Conservation (phyloP, 495 filamentous ascomycete genomes). For the Penicillium mononematosum region DNA sequence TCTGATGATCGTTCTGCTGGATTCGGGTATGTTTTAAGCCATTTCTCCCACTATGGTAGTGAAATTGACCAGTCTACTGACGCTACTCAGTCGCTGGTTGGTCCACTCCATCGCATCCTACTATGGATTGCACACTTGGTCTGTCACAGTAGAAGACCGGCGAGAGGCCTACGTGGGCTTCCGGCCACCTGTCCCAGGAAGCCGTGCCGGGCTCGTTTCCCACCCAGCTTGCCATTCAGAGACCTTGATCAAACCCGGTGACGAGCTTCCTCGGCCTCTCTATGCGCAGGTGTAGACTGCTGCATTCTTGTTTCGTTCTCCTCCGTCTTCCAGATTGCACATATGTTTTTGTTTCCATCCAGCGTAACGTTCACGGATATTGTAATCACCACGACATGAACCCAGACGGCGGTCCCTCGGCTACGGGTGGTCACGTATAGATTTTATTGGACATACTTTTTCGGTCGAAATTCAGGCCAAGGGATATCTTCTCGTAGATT, state of each 20-base stretch:
- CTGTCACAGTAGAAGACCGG: conserved; percentile 70
- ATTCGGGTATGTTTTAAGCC: conserved; percentile 67
- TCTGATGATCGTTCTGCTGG: conserved; percentile 71
- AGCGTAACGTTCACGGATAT: conserved; percentile 3
- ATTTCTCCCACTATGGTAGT: not conserved
- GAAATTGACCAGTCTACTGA: not conserved
- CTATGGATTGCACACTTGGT: conserved; percentile 86
- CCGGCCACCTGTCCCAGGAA: conserved; percentile 38
- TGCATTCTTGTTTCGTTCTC: not conserved
- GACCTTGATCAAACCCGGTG: conserved; percentile 37
- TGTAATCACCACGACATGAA: not conserved
- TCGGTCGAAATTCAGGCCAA: conserved; percentile 1
- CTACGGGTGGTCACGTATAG: conserved; percentile 1
- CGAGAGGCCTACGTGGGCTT: conserved; percentile 90
- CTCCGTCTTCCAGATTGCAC: conserved; percentile 3
- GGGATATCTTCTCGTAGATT: not conserved
- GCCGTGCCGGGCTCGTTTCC: conserved; percentile 29
- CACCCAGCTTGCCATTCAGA: conserved; percentile 30
- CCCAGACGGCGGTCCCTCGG: not conserved
- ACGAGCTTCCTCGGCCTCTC: conserved; percentile 58
- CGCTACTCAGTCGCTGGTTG: conserved; percentile 71
- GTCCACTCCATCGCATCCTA: conserved; percentile 91
- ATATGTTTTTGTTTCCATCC: not conserved
- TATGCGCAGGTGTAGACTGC: conserved; percentile 56
- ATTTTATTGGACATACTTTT: conserved; percentile 5